Percentiles rank a stretch among this genome's conserved stretches.
phyloP scores from a whole-genome alignment of 805 yeast species.

The Cyberlindnera xylosilytica region DNA sequence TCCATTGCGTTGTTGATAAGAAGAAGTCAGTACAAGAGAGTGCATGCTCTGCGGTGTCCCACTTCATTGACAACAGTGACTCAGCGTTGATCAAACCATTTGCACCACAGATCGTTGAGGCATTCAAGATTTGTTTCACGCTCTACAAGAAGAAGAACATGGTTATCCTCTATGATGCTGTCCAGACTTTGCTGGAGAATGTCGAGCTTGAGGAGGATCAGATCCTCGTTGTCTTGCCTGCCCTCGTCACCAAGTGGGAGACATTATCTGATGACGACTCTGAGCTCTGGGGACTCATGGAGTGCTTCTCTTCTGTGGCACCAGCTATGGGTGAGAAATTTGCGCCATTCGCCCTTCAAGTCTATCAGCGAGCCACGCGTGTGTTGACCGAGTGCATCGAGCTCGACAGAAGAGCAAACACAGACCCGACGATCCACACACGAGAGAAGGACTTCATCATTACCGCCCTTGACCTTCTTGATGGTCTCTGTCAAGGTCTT shows the following conservation, averaged over 20 bases:
- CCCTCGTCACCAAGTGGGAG: constrained; percentile 81
- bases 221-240: constrained; percentile 68
- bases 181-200: constrained; percentile 83
- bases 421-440: constrained; percentile 63
- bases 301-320: constrained; percentile 89
- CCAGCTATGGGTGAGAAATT: constrained; percentile 80
- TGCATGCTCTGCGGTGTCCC: constrained; percentile 84
- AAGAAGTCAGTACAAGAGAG: constrained; percentile 95
- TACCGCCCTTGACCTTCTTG: constrained; percentile 84
- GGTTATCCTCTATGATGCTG: constrained; percentile 81
- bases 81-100: constrained; percentile 57
- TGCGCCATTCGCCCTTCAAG: constrained; percentile 86
- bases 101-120: constrained; percentile 58
- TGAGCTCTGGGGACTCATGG: constrained; percentile 88
- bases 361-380: constrained; percentile 72
- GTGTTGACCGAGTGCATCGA: constrained; percentile 69
- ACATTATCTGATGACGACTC: constrained; percentile 69
- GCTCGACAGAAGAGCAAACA: constrained; percentile 56
- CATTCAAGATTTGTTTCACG: constrained; percentile 69
- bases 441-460: constrained; percentile 91
- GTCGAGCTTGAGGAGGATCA: constrained; percentile 55
- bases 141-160: constrained; percentile 80
- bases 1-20: constrained; percentile 71
- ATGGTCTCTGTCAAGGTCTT: constrained; percentile 90
- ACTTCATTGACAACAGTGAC: constrained; percentile 76